These are phyloP conservation scores for Exobasidium cylindrosporum DNA, from an alignment of 1,284 basidiomycete species.

Conservation along the genomic window DNA sequence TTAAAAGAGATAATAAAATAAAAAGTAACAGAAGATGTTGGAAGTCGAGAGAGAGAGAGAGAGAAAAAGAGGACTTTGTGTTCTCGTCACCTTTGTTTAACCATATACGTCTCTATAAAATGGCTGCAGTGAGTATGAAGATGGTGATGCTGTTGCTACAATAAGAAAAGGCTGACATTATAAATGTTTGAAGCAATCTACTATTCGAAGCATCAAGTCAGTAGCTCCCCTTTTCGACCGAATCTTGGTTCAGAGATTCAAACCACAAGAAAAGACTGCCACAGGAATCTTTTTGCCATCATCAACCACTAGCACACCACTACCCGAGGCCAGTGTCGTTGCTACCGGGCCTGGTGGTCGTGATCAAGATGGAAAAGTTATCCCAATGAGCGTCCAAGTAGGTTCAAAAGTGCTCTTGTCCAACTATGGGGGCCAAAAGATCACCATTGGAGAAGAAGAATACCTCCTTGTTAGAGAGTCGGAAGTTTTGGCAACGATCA, in stretches of 20 bases:
- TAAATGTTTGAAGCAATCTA: slow-evolving; percentile 27
- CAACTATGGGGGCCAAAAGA: slow-evolving; percentile 89
- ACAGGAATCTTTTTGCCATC: slow-evolving; percentile 86
- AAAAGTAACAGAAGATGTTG: slow-evolving; percentile 16
- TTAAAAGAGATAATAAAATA: slow-evolving; percentile 1
- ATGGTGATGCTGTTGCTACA: neutral
- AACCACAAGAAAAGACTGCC: slow-evolving; percentile 63
- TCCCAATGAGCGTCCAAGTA: slow-evolving; percentile 76
- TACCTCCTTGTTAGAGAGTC: slow-evolving; percentile 92
- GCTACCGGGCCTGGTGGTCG: slow-evolving; percentile 89
- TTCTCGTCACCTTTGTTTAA: neutral
- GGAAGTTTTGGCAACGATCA: slow-evolving; percentile 94
- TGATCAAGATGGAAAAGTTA: slow-evolving; percentile 74
- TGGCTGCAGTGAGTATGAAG: slow-evolving; percentile 4
- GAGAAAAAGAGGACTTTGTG: slow-evolving; percentile 15
- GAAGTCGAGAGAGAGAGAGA: slow-evolving; percentile 6
- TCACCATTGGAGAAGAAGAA: slow-evolving; percentile 97
- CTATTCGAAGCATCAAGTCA: slow-evolving; percentile 73
- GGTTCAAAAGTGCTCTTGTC: slow-evolving; percentile 92
- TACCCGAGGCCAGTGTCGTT: slow-evolving; percentile 95
- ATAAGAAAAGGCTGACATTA: too few species aligned
- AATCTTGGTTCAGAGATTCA: slow-evolving; percentile 94
- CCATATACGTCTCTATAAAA: neutral
- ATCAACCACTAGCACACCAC: slow-evolving; percentile 73
- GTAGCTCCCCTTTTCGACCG: slow-evolving; percentile 90